Base-by-base conservation (phyloP, 176 grass and related monocot genomes). In the Alopecurus myosuroides region DNA sequence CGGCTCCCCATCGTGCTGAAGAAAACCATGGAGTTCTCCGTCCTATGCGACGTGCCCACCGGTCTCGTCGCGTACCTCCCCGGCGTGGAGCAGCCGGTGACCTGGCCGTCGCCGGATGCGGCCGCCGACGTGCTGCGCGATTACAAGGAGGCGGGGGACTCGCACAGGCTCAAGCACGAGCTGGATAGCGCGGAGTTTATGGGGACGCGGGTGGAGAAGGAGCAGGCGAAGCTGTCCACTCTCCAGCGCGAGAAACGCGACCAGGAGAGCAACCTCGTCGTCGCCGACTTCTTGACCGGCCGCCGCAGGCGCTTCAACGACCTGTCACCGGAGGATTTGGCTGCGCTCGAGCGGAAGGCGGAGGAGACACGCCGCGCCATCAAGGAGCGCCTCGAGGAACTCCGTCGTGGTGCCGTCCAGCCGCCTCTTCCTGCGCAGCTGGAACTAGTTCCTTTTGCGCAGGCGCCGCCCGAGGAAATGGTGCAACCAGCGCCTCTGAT, bases 21-120 rank as follows among this genome's bases (percentile, higher is more conserved):
- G 22, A 55, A 55, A 23, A n/a, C 52, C 52, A 23, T 19, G 52
- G 52, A 55, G 52, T 10, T 55, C 22, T 23, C 82, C 28, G 46
- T 28, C 7, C 40, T 88, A 0, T 92, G 86, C 61, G 20, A 42
- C 14, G 26, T 86, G 26, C 11, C 44, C 0, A 52, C 45, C 7
- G 53, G 71, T 26, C 44, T 82, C 10, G 2, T 88, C 5, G 73
- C 86, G 80, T 88, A 88, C 20, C 50, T 46, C 29, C 58, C 28
- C 5, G n/a, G 15, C 11, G 42, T 84, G 35, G 6, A 42, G 2
- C 22, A 74, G 14, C 82, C 85, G n/a, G 20, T 30, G 29, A 68
- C 63, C n/a, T 88, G 72, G 71, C 85, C 91, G 4, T 45, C 50
- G 3, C 5, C 10, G 0, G 37, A 14, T 0, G 85, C 61, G 36